Base-by-base conservation (phyloP, 2,329 filamentous ascomycete species). In the Verticillium zaregamsianum region DNA sequence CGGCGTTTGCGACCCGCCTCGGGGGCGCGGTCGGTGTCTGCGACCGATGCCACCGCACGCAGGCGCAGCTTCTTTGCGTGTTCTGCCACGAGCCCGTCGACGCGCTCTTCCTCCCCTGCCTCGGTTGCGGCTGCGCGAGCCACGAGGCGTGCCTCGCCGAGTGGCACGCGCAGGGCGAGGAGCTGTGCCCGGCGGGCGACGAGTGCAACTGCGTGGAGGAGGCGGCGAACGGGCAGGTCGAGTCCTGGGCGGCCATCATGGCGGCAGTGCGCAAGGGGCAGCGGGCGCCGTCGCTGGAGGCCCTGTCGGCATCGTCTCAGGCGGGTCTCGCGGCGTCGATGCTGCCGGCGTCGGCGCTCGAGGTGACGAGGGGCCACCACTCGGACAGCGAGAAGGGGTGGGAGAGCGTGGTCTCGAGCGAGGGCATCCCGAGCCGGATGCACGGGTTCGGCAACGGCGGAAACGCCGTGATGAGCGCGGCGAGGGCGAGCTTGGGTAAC, bases 191-290 rank as follows among this genome's bases (percentile, higher is more conserved):
- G 0, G 86, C 85, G 0, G 86, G 86, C 1, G 87, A 89, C 68
- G 87, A 89, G 69, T 90, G 87, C 68, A 77, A 84, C 62, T 90
- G 87, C 66, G 78, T 82, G 0, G 77, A 82, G 15, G 82, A 87
- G 64, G 85, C 86, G 1, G 77, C 76, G 61, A 79, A 76, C 56
- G 86, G 84, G 1, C 78, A 85, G 49, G 81, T 88, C 9, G 86
- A 88, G 70, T 85, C 83, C 23, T 87, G 86, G 83, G 80, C 82
- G 0, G 85, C 84, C 3, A 77, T 85, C 72, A 78, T 80, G 70
- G 80, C 77, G 0, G 76, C 78, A 17, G 65, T 77, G 71, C 69
- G 73, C 59, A 78, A 73, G 63, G 70, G 70, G 0, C 68, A 68
- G 28, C 65, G 63, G 14, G 58, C 12, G 28, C 37, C 33, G 45